Base-by-base conservation (phyloP, 1,139 yeast species). In the Taphrina populina region DNA sequence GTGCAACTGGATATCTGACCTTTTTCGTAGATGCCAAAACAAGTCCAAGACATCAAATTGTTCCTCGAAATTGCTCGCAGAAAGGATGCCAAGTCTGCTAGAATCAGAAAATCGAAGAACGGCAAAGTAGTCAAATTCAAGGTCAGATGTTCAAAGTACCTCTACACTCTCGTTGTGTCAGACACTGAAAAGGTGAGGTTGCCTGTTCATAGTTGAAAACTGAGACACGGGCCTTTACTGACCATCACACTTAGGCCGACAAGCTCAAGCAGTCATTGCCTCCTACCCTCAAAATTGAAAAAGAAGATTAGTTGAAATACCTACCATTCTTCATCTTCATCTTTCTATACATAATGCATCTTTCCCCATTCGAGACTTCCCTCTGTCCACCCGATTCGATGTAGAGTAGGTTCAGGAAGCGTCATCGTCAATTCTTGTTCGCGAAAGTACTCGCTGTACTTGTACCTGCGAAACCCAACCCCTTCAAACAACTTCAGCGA, bases 101-200 rank as follows among this genome's bases (percentile, higher is more conserved):
- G 88, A 78, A 87, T 88, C 90, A 78, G 83, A 79, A 88, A 88
- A 81, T 49, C 54, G 35, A 41, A 35, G 43, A 82, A 82, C 79
- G 95, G 95, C 76, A 84, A 84, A 78, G 90, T 85, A 78, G 88
- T 96, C 81, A 92, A 92, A 80, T 92, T 92, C 92, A 92, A 94
- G 88, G 88, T 92, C 73, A 88, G 98, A 82, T 96, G 96, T 76
- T 72, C 96, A 67, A 87, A 81, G 76, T 77, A 86, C 82, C 84
- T 88, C 73, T 92, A 92, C 88, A 92, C 98, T 71, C 82, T 92
- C 76, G 86, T 86, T 69, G 92, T 92, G 71, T 83, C 86, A 79
- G 98, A 94, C 76, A 87, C 90, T 73, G 86, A 88, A 75, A 90
- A 88, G 83, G 54, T 49, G 19, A 13, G 24, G 13, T 21, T 15